These are phyloP conservation scores for Penicillium sp. DNA, from an alignment of 2,329 filamentous ascomycete genomes.

Conservation along the genomic window DNA sequence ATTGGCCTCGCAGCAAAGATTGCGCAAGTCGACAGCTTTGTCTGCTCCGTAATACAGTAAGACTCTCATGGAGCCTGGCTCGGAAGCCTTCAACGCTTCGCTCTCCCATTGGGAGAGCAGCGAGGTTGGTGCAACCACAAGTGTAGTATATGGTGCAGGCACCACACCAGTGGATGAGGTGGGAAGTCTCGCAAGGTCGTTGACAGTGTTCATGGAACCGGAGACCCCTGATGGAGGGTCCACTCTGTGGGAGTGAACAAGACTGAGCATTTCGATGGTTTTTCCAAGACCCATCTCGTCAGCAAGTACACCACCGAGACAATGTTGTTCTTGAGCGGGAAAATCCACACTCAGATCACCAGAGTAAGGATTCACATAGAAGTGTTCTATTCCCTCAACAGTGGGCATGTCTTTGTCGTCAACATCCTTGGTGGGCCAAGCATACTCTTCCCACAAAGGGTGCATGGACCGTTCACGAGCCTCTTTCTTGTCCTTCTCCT, in stretches of 20 bases:
- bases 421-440: slow-evolving; percentile 83
- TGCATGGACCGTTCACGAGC: slow-evolving; percentile 84
- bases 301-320: slow-evolving; percentile 86
- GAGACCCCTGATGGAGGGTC: slow-evolving; percentile 43
- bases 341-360: slow-evolving; percentile 91
- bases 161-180: slow-evolving; percentile 60
- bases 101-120: slow-evolving; percentile 96
- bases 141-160: slow-evolving; percentile 80
- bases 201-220: slow-evolving; percentile 51
- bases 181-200: slow-evolving; percentile 64
- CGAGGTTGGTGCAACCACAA: slow-evolving; percentile 97
- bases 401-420: slow-evolving; percentile 74
- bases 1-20: slow-evolving; percentile 75
- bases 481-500: slow-evolving; percentile 78
- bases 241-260: slow-evolving; percentile 81
- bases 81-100: slow-evolving; percentile 88
- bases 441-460: slow-evolving; percentile 94
- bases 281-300: slow-evolving; percentile 98
- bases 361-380: slow-evolving; percentile 97
- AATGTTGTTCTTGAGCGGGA: slow-evolving; percentile 90
- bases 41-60: slow-evolving; percentile 92
- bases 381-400: slow-evolving; percentile 68
- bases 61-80: slow-evolving; percentile 76
- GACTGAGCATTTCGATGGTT: slow-evolving; percentile 96
- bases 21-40: slow-evolving; percentile 75